Percentiles rank a stretch among this genome's conserved stretches.
Conservation (phyloP, 2,329 filamentous ascomycete genomes). For the Fusarium sp. region DNA sequence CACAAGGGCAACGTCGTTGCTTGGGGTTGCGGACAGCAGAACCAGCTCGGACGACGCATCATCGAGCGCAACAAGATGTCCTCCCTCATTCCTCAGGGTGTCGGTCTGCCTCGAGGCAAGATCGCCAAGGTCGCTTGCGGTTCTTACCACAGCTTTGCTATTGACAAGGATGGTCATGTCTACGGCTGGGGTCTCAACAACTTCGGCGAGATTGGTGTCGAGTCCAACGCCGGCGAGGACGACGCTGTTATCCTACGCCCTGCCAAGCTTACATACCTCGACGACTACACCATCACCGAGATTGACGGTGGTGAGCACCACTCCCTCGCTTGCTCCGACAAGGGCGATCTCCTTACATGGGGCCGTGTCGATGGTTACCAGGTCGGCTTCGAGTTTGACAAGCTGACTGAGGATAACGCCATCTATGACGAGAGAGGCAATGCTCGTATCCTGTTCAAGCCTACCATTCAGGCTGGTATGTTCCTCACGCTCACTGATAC, state of each 20-base stretch:
- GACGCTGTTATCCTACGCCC: slow-evolving; percentile 80
- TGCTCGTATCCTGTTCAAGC: slow-evolving; percentile 72
- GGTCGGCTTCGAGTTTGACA: slow-evolving; percentile 68
- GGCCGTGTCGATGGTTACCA: slow-evolving; percentile 68
- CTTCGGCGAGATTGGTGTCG: slow-evolving; percentile 81
- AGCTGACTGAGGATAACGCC: slow-evolving; percentile 63
- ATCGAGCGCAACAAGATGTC: slow-evolving; percentile 73
- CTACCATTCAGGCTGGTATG: slow-evolving; percentile 60
- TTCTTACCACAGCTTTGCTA: slow-evolving; percentile 85
- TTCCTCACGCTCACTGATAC: background rate
- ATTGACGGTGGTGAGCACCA: slow-evolving; percentile 82
- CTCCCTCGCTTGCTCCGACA: slow-evolving; percentile 71
- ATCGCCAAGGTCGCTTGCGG: slow-evolving; percentile 71
- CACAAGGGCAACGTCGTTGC: slow-evolving; percentile 73
- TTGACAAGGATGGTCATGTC: slow-evolving; percentile 77
- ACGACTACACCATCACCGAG: slow-evolving; percentile 71
- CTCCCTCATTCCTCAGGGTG: slow-evolving; percentile 69
- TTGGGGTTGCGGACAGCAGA: slow-evolving; percentile 80
- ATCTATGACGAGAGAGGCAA: slow-evolving; percentile 72
- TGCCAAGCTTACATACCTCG: slow-evolving; percentile 73
- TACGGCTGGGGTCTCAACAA: slow-evolving; percentile 91
- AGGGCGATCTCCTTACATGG: slow-evolving; percentile 71
- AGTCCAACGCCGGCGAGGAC: slow-evolving; percentile 63
- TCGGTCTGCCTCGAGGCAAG: slow-evolving; percentile 69
- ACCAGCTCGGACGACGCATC: slow-evolving; percentile 70